Base-by-base conservation (phyloP, 257 asterid species). In the Jacaranda copaia region DNA sequence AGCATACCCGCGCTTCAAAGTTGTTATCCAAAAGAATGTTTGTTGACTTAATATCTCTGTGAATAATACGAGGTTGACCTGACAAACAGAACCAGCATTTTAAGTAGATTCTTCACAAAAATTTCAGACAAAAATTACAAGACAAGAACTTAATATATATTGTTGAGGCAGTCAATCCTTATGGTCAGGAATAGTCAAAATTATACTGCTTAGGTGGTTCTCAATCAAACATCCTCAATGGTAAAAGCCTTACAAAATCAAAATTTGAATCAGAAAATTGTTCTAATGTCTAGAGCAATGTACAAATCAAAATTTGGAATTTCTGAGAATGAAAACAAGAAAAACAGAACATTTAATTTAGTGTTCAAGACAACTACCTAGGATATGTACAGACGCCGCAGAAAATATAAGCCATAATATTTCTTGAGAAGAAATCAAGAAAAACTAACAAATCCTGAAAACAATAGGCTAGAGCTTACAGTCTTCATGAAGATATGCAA, bases 31-130 rank as follows among this genome's bases (percentile, higher is more conserved):
- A 76, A 69, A 93, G 96, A 80, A 93, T 93, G 80, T 93, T 93
- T 25, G 97, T 89, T 11, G 97, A 83, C 83, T 93, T 93, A 68
- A 93, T 93, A 89, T 93, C 98, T 84, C 98, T 84, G 85, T 93
- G 98, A 80, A 93, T 91, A 65, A 93, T 93, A 61, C 97, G 93
- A 32, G 98, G 98, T 87, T 87, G 92, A 73, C 98, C 98, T 93
- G 88, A 81, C 32, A 74, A 81, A 73, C 56, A 79, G 43, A 71
- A 0, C 38, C 18, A 68, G 67, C 58, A 19, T 0, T 12, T 51
- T 73, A 25, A 25, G 32, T 16, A 63, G 61, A 71, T 68, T 63
- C 62, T 18, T 58, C 63, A 72, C 62, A 57, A 39, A 42, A 66
- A 9, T 6, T 15, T 73, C 74, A 65, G 36, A 20, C 38, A 56